Evolutionary conservation across 2,329 filamentous ascomycete genomes (phyloP).

Genomic region (Calonectria hawksworthii): DNA sequence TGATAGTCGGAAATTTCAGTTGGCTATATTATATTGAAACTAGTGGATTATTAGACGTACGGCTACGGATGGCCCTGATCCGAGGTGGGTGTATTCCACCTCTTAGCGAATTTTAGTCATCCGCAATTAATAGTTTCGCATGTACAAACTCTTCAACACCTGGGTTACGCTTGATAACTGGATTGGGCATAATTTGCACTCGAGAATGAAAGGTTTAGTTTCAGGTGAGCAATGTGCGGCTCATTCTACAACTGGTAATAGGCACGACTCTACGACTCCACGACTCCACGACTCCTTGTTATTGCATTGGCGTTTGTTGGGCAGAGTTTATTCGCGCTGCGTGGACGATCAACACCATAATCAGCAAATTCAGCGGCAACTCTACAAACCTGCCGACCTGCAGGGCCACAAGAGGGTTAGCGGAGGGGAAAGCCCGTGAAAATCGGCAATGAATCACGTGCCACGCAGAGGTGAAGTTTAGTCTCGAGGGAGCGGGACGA

Average conservation of each 20-base stretch:
- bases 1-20: background rate
- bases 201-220: background rate
- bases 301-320: background rate
- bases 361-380: background rate
- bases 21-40: background rate
- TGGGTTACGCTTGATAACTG: background rate
- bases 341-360: background rate
- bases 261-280: too few species aligned
- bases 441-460: background rate
- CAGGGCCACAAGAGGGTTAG: background rate
- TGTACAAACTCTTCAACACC: background rate
- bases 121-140: background rate
- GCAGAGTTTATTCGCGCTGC: background rate
- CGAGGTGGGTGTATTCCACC: background rate
- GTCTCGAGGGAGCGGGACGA: background rate
- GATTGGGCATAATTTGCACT: background rate
- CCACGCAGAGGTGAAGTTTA: background rate
- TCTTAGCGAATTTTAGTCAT: background rate
- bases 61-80: background rate
- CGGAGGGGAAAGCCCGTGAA: background rate
- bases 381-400: background rate
- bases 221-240: background rate
- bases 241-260: background rate
- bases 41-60: background rate
- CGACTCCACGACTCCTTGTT: background rate